phyloP scores from a whole-genome alignment of 2,329 filamentous ascomycete species.

The Tolypocladium album region DNA sequence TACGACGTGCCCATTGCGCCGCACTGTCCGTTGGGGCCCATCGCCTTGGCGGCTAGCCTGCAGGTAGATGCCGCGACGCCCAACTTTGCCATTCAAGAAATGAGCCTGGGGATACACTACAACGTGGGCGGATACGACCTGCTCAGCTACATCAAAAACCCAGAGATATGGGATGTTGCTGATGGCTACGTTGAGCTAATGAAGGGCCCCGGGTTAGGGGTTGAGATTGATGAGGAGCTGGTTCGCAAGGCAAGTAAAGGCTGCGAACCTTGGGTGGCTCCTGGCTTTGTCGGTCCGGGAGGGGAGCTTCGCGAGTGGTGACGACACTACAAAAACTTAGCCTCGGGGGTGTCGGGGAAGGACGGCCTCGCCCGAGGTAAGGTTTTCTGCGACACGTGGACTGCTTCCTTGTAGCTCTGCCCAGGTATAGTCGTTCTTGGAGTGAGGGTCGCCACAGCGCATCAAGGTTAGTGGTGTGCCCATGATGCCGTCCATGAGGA shows the following conservation, averaged over 20 bases:
- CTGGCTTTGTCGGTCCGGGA: constrained; percentile 57
- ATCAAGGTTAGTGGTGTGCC: constrained; percentile 42
- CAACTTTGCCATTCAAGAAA: constrained; percentile 67
- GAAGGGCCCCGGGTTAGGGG: constrained; percentile 52
- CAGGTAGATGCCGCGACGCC: constrained; percentile 51
- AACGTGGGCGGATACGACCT: constrained; percentile 57
- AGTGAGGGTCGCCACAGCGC: neutral
- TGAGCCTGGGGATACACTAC: constrained; percentile 73
- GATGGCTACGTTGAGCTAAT: constrained; percentile 53
- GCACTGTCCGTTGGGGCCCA: constrained; percentile 63
- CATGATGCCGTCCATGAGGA: constrained; percentile 44
- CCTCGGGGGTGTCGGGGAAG: neutral
- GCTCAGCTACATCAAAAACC: constrained; percentile 54
- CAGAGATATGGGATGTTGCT: constrained; percentile 54
- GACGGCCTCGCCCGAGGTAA: neutral
- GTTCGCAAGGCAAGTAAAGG: constrained; percentile 48
- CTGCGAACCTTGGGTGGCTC: constrained; percentile 53
- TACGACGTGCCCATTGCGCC: constrained; percentile 50
- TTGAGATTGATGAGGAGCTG: constrained; percentile 60
- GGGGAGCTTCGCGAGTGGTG: constrained; percentile 60
- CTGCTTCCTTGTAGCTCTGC: neutral
- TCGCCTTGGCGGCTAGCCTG: constrained; percentile 60
- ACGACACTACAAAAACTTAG: neutral
- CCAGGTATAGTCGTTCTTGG: no score
- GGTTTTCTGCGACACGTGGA: neutral